phyloP scores from a whole-genome alignment of 2,329 filamentous ascomycete genomes.

The Onygena corvina region DNA sequence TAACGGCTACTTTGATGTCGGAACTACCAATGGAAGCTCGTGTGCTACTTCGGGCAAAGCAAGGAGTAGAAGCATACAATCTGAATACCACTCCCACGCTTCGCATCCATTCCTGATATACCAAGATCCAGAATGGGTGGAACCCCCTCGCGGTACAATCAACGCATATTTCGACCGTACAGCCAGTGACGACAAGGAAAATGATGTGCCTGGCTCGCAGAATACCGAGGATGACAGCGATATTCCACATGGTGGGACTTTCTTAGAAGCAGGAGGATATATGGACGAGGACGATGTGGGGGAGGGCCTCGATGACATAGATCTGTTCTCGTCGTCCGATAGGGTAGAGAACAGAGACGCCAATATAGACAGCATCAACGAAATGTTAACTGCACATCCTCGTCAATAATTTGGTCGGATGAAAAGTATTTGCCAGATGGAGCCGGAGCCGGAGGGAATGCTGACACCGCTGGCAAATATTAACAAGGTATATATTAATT shows the following conservation, averaged over 20 bases:
- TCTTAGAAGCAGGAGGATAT: not conserved
- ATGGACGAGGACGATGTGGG: not conserved
- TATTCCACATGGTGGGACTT: not conserved
- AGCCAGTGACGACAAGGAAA: conserved; percentile 15
- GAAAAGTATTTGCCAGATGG: not conserved
- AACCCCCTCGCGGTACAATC: not conserved
- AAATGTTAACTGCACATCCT: not conserved
- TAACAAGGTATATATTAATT: not conserved
- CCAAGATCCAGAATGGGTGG: conserved; percentile 13
- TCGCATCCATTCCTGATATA: conserved; percentile 16
- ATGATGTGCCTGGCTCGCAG: not conserved
- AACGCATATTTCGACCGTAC: conserved; percentile 6
- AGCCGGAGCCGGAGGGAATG: too few species aligned
- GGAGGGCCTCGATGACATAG: not conserved
- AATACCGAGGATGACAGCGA: not conserved
- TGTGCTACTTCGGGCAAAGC: not conserved
- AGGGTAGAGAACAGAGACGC: not conserved
- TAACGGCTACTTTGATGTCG: not conserved
- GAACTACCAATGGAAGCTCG: not conserved
- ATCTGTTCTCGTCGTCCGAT: not conserved
- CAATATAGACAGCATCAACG: not conserved
- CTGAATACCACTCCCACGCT: not conserved
- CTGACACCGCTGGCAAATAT: not conserved
- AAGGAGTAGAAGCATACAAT: not conserved
- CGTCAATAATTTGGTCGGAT: not conserved